Base-by-base conservation (phyloP, 1,284 basidiomycete genomes). In the Ceratobasidium sp. region DNA sequence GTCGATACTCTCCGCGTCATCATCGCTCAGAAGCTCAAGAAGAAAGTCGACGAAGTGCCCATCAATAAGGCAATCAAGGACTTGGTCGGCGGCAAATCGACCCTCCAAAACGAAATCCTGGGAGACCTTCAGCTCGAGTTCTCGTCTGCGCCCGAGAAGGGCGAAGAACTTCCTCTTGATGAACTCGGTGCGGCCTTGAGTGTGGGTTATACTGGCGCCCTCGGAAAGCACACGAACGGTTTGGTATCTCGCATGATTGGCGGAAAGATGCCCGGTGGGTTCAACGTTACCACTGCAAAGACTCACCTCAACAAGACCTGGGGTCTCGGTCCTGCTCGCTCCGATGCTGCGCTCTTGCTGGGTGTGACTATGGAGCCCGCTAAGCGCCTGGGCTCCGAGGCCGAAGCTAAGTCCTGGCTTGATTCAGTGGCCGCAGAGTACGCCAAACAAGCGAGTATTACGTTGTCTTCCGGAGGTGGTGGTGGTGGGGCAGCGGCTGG, bases 21-120 rank as follows among this genome's bases (percentile, higher is more conserved):
- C 77, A 89, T 99, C 70, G 94, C 96, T 0, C 96, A 99, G 82
- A 98, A 99, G 81, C 83, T 99, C 76, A 99, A 99, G 88, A 99
- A 98, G 84, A 86, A 83, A 71, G 84, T 95, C 41, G 84, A 88
- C 62, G 96, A 98, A 74, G 82, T 99, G 66, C 90, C 94, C 2
- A 83, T 95, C n/a, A 85, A 87, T 72, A 99, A 99, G 79, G 91
- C 94, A 1, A 95, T 99, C 83, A 98, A 98, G 80, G 96, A 99
- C 76, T 89, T 98, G 70, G 95, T 98, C 59, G 95, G 94, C 47
- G 97, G 97, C 73, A 99, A 99, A 81, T 98, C 95, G 25, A 98
- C 97, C 0, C 82, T 99, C 69, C 95, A 97, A 79, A 98, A 98
- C 78, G 95, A 98, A 79, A 95, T 98, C 72, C 82, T 98, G 54